phyloP scores from a whole-genome alignment of 129 eudicot genomes.

The Scalesia atractyloides region DNA sequence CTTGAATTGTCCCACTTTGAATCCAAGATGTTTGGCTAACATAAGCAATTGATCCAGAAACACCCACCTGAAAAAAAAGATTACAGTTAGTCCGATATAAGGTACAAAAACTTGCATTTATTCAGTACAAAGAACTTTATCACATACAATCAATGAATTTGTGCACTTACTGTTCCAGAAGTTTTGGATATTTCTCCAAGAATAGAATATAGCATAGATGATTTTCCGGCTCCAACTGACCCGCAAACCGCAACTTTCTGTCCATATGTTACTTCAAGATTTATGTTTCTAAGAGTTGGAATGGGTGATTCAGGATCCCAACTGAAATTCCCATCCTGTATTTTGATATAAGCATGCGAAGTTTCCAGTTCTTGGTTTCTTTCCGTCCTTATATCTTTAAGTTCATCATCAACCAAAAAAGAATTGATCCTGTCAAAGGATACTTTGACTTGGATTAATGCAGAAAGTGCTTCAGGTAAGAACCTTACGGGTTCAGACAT shows the following conservation, averaged over 20 bases:
- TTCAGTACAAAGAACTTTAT: neutral
- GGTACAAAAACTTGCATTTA: neutral
- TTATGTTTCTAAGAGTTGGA: constrained; percentile 39
- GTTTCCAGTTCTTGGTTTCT: constrained; percentile 14
- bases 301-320: constrained; percentile 53
- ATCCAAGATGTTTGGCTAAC: constrained; percentile 88
- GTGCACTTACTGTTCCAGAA: constrained; percentile 57
- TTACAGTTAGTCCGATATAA: neutral
- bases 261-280: constrained; percentile 37
- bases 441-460: constrained; percentile 64
- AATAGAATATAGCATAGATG: constrained; percentile 55
- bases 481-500: constrained; percentile 68
- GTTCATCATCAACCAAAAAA: constrained; percentile 68
- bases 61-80: constrained; percentile 46
- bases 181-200: constrained; percentile 66
- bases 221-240: constrained; percentile 72
- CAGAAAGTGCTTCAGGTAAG: constrained; percentile 65
- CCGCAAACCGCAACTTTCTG: constrained; percentile 65
- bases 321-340: constrained; percentile 38
- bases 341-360: constrained; percentile 29
- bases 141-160: neutral
- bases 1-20: constrained; percentile 80
- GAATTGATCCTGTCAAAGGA: constrained; percentile 64
- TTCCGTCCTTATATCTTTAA: constrained; percentile 31
- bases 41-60: constrained; percentile 68